Evolutionary conservation across 352 stramenopile species (phyloP).

Genomic region (Phytopythium oedochilum): DNA sequence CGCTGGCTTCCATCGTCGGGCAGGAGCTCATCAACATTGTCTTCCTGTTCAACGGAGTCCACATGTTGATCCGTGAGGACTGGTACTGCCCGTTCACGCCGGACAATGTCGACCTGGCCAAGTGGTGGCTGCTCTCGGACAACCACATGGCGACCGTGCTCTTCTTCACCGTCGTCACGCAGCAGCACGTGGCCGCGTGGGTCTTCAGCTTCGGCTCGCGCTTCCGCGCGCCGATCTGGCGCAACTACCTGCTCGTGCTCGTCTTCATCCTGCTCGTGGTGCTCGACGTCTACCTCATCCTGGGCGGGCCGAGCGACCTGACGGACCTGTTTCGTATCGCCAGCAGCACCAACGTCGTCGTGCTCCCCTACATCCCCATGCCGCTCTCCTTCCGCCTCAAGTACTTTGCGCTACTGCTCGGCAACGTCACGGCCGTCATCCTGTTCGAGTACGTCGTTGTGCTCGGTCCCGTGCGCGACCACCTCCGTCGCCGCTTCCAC

Average conservation of each 20-base stretch:
- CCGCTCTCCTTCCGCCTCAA: slow-evolving; percentile 30
- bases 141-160: slow-evolving; percentile 33
- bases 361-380: slow-evolving; percentile 44
- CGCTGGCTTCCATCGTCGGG: slow-evolving; percentile 34
- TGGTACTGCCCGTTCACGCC: slow-evolving; percentile 44
- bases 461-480: slow-evolving; percentile 38
- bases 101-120: slow-evolving; percentile 29
- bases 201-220: slow-evolving; percentile 33
- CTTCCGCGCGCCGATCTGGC: slow-evolving; percentile 24
- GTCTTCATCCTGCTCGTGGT: slow-evolving; percentile 15
- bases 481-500: slow-evolving; percentile 43
- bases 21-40: slow-evolving; percentile 50
- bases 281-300: slow-evolving; percentile 20
- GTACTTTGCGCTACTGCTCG: slow-evolving; percentile 26
- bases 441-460: slow-evolving; percentile 39
- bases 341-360: slow-evolving; percentile 41
- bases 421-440: slow-evolving; percentile 29
- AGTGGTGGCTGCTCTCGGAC: slow-evolving; percentile 46
- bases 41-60: slow-evolving; percentile 27
- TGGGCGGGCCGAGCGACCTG: slow-evolving; percentile 21
- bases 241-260: slow-evolving; percentile 25
- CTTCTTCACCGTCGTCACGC: slow-evolving; percentile 23
- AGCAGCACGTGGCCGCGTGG: slow-evolving; percentile 20
- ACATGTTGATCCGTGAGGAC: slow-evolving; percentile 21
- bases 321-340: slow-evolving; percentile 40